Evolutionary conservation across 2,329 filamentous ascomycete species (phyloP).

Genomic region (Cylindrodendrum hubeiense): DNA sequence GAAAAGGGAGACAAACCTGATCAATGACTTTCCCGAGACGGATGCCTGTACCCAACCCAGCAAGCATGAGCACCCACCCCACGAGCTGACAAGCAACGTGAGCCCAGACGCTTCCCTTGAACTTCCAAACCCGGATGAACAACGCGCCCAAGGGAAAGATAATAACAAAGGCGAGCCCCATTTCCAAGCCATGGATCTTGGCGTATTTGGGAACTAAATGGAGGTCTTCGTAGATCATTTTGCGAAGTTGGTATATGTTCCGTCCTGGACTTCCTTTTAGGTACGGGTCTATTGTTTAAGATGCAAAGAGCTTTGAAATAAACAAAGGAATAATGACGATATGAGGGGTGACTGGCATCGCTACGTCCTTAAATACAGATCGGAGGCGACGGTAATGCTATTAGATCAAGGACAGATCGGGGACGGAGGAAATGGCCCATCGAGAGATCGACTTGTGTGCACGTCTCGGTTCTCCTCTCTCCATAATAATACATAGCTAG

Average conservation of each 20-base stretch:
- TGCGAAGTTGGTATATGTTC: background rate
- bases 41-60: constrained; percentile 1
- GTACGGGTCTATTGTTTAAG: too few relatives aligned
- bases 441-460: background rate
- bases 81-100: constrained; percentile 6
- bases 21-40: constrained; percentile 4
- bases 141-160: constrained; percentile 2
- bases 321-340: too few relatives aligned
- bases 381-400: background rate
- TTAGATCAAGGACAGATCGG: background rate
- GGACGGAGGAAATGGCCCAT: background rate
- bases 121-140: constrained; percentile 4
- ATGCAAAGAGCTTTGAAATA: background rate
- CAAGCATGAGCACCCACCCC: constrained; percentile 1
- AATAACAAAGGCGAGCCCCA: constrained; percentile 6
- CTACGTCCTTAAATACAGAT: background rate
- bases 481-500: too few relatives aligned
- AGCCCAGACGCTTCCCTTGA: constrained; percentile 7
- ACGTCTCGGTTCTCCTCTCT: background rate
- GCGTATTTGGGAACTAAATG: constrained; percentile 1
- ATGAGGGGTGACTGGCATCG: background rate
- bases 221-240: constrained; percentile 6
- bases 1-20: background rate
- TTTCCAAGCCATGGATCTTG: constrained; percentile 1
- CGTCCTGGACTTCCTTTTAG: background rate